Base-by-base conservation (phyloP, 2,329 filamentous ascomycete species). In the Ophioceras dolichostomum region DNA sequence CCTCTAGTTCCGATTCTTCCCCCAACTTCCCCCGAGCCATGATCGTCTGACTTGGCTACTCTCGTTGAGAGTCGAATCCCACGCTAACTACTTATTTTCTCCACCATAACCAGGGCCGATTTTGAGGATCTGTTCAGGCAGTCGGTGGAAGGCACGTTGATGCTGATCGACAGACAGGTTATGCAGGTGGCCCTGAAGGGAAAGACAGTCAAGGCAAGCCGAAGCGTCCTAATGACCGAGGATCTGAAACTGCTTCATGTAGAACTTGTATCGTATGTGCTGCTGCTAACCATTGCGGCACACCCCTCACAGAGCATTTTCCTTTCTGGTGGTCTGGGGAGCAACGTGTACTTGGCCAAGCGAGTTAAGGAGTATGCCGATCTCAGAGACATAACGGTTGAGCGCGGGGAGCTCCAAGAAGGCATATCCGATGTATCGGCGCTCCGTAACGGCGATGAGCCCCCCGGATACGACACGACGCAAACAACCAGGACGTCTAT, bases 271-370 rank as follows among this genome's bases (percentile, higher is more conserved):
- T n/a, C n/a, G n/a, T n/a, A n/a, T n/a, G n/a, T n/a, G n/a, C n/a
- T n/a, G n/a, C n/a, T n/a, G n/a, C n/a, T n/a, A n/a, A n/a, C n/a
- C n/a, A n/a, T n/a, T n/a, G n/a, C n/a, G n/a, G n/a, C n/a, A n/a
- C n/a, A 24, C 2, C 1, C 6, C 13, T 14, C 18, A 10, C 22
- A 47, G 45, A 48, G 44, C 40, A 43, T 51, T 20, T 51, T 51
- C 10, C 37, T 51, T 9, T 51, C 49, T 5, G 49, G 49, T 2
- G 49, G 49, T 16, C 50, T 49, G 18, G 49, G 44, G 1, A 32
- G 39, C 21, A 45, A 42, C 10, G 43, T 43, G 4, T 51, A 51
- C 21, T 45, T 50, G 2, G 44, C 42, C 18, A 37, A 43, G 17
- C 38, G 43, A 6, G 39, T 50, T 10, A 33, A 37, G 10, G 37